Conservation (phyloP, 73 alveolate genomes). For the Paramecium biaurelia region DNA sequence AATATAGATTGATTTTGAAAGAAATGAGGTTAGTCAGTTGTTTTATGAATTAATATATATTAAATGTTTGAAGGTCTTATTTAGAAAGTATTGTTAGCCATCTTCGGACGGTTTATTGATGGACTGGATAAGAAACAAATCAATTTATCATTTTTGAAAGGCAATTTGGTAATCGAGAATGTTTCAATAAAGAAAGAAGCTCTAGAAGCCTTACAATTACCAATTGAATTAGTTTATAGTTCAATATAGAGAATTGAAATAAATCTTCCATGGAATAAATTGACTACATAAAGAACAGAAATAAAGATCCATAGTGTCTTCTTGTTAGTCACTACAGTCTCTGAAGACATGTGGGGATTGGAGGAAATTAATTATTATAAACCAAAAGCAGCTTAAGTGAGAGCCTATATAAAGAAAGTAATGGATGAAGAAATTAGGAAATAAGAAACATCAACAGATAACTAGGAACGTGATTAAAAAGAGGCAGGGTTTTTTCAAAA, state of each 20-base stretch:
- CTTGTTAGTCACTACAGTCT: neutral
- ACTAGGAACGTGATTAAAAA: neutral
- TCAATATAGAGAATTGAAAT: conserved; percentile 2
- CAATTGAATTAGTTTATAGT: conserved; percentile 29
- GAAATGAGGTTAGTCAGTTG: neutral
- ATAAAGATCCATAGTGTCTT: conserved; percentile 14
- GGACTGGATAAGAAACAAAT: conserved; percentile 16
- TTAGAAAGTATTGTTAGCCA: neutral
- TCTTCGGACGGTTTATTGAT: conserved; percentile 37
- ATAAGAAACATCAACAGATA: neutral
- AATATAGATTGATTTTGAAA: neutral
- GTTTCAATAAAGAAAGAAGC: conserved; percentile 29
- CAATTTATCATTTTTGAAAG: neutral
- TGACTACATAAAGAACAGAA: neutral
- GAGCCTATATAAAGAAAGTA: neutral
- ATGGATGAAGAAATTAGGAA: neutral
- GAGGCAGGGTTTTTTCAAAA: neutral
- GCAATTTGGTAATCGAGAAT: conserved; percentile 4
- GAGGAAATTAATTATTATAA: neutral
- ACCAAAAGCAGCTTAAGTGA: neutral
- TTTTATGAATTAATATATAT: neutral
- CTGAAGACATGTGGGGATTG: neutral
- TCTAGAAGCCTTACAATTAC: conserved; percentile 6
- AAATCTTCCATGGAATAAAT: conserved; percentile 4
- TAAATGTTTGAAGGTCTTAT: neutral